A percentile compares a stretch with the other conserved stretches of the same genome.
Conservation (phyloP, 1,139 yeast genomes). For the Pichia sp. region DNA sequence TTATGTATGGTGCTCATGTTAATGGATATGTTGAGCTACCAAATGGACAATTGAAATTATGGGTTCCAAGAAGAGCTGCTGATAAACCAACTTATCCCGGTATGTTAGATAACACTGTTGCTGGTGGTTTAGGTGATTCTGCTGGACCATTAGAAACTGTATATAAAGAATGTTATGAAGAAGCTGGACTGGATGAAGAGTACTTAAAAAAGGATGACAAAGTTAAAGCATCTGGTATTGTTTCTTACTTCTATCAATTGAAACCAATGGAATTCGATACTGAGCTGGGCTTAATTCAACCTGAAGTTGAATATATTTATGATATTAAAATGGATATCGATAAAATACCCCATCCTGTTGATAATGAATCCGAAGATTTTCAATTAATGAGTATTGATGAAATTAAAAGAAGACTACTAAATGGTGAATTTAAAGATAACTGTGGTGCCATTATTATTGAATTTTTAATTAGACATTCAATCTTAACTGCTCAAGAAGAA, state of each 20-base stretch:
- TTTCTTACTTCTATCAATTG: conserved; percentile 55
- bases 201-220: conserved; percentile 37
- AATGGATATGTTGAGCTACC: conserved; percentile 58
- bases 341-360: conserved; percentile 63
- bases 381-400: conserved; percentile 54
- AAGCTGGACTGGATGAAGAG: conserved; percentile 65
- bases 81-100: conserved; percentile 85
- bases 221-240: conserved; percentile 52
- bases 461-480: conserved; percentile 78
- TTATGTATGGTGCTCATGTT: conserved; percentile 85
- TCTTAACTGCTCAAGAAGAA: conserved; percentile 38
- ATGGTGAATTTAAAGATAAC: conserved; percentile 77
- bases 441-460: conserved; percentile 77
- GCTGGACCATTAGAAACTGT: conserved; percentile 70
- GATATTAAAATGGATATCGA: conserved; percentile 55
- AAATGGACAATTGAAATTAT: conserved; percentile 47
- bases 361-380: conserved; percentile 81
- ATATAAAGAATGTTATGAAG: conserved; percentile 81
- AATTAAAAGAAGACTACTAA: conserved; percentile 40
- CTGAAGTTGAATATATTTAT: conserved; percentile 78
- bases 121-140: conserved; percentile 90
- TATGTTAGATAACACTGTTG: conserved; percentile 87
- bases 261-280: conserved; percentile 26
- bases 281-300: conserved; percentile 61
- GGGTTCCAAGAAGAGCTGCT: conserved; percentile 80